Evolutionary conservation across 2,329 filamentous ascomycete genomes (phyloP).

Genomic region (Penicillium sp.): DNA sequence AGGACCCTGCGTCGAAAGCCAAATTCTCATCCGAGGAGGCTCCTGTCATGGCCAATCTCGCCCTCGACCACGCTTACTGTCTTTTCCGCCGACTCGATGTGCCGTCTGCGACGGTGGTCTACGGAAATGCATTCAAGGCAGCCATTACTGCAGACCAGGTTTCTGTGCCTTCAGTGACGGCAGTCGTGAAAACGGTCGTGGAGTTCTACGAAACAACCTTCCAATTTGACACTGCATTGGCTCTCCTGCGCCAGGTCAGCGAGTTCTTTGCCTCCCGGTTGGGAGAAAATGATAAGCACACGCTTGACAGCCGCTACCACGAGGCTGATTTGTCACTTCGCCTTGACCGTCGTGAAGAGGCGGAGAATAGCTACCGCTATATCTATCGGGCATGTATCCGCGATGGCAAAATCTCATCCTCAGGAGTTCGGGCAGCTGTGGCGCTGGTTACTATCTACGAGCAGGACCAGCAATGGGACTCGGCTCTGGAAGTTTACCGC

Average conservation of each 20-base stretch:
- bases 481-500: conserved; percentile 53
- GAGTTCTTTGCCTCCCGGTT: conserved; percentile 38
- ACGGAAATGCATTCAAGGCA: conserved; percentile 41
- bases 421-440: conserved; percentile 53
- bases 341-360: conserved; percentile 40
- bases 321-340: conserved; percentile 54
- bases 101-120: conserved; percentile 34
- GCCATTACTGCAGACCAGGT: conserved; percentile 38
- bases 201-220: conserved; percentile 45
- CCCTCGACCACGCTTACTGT: conserved; percentile 39
- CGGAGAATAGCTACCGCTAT: conserved; percentile 50
- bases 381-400: conserved; percentile 47
- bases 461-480: conserved; percentile 49
- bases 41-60: conserved; percentile 38
- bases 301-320: conserved; percentile 54
- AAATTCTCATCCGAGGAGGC: conserved; percentile 37
- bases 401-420: conserved; percentile 37
- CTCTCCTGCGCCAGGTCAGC: conserved; percentile 37
- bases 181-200: conserved; percentile 41
- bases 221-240: conserved; percentile 40
- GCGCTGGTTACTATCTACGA: conserved; percentile 54
- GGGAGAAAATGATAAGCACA: conserved; percentile 47
- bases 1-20: conserved; percentile 34
- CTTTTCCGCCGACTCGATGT: conserved; percentile 40
- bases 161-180: conserved; percentile 35